Evolutionary conservation across 2,329 filamentous ascomycete species (phyloP).

Genomic region (Ceratocystis huliohia): DNA sequence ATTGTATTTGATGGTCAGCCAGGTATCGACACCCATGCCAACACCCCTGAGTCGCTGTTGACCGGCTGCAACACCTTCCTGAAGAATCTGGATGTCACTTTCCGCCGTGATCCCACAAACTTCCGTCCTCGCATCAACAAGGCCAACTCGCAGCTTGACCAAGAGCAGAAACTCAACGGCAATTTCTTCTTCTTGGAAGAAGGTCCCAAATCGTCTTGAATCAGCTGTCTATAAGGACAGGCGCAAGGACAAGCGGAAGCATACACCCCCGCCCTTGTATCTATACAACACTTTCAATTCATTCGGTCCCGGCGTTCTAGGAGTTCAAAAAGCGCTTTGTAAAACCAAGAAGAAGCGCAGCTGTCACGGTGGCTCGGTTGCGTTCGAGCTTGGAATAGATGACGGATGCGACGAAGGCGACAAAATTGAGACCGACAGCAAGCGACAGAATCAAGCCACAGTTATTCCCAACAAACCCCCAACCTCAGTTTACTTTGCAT

Average conservation of each 20-base stretch:
- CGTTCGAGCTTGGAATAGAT: constrained; percentile 29
- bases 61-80: constrained; percentile 95
- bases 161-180: constrained; percentile 86
- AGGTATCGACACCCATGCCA: constrained; percentile 76
- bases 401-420: constrained; percentile 47
- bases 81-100: constrained; percentile 93
- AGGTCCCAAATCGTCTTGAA: constrained; percentile 44
- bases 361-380: constrained; percentile 24
- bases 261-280: constrained; percentile 25
- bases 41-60: constrained; percentile 78
- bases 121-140: constrained; percentile 99
- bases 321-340: constrained; percentile 36
- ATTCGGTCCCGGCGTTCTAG: constrained; percentile 37
- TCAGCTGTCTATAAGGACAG: constrained; percentile 29
- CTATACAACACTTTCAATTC: constrained; percentile 26
- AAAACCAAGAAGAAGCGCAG: constrained; percentile 21
- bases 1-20: constrained; percentile 97
- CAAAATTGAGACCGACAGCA: constrained; percentile 32
- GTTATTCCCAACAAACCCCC: not conserved
- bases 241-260: constrained; percentile 24
- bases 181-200: constrained; percentile 99
- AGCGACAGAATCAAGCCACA: not conserved
- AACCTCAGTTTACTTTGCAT: not conserved
- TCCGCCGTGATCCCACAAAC: constrained; percentile 93
- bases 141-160: constrained; percentile 84